Base-by-base conservation (phyloP, 768 basidiomycete genomes). In the Mycena epipterygia region DNA sequence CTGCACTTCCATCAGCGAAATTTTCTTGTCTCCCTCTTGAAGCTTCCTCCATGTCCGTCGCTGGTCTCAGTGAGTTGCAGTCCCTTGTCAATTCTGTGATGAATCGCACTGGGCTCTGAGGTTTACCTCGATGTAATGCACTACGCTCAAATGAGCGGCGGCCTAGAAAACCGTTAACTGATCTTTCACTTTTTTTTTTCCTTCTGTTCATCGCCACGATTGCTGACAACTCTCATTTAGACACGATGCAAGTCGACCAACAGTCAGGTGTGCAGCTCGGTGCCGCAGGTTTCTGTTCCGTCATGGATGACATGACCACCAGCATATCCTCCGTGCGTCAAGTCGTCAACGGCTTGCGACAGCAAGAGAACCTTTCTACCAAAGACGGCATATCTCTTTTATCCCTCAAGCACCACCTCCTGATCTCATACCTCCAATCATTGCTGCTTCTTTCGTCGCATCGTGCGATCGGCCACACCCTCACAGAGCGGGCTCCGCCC, bases 331-430 rank as follows among this genome's bases (percentile, higher is more conserved):
- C 92, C 8, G 87, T 87, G 19, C 86, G 92, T 44, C 84, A 89
- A 57, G 79, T 86, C 23, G 78, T 95, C 35, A 85, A 88, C 68
- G 79, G 85, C 13, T 71, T 93, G 19, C 84, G 84, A 51, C 84
- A 88, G 78, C 89, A 86, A 92, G 92, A 75, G 70, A 70, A 77
- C 72, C 79, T 86, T 23, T 86, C 93, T 70, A 88, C 86, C 14
- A 87, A 85, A 75, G 88, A 94, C 33, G 98, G 98, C 42, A 95
- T 99, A 70, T 98, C 98, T 0, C 86, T 99, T 6, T 85, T 99
- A 27, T 93, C 95, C 14, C 82, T 96, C 57, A 97, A 98, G 81
- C 93, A 96, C 74, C 89, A 96, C 62, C 79, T 94, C 25, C 86
- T 98, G 68, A 81, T 98, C 5, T 92, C 92, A 2, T 70, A 70